These are phyloP conservation scores for Aschersonia sp. DNA, from an alignment of 2,329 filamentous ascomycete genomes.

Conservation along the genomic window DNA sequence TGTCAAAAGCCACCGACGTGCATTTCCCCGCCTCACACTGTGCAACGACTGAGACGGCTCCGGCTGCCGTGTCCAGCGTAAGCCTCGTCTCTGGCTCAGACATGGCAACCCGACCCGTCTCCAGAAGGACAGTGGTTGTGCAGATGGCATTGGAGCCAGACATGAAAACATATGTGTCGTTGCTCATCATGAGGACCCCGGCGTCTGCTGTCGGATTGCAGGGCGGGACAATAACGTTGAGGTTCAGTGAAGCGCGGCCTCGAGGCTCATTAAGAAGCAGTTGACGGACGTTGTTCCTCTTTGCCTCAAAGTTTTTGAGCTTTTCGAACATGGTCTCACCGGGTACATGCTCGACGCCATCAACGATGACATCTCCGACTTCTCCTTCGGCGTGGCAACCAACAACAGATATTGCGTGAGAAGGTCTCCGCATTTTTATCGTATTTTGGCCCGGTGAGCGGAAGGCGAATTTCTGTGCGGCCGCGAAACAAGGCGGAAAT, in stretches of 20 bases:
- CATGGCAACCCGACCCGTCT: conserved; percentile 32
- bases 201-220: conserved; percentile 28
- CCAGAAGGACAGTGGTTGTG: conserved; percentile 27
- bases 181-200: conserved; percentile 31
- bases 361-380: conserved; percentile 33
- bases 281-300: conserved; percentile 24
- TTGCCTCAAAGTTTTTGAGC: conserved; percentile 22
- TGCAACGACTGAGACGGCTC: conserved; percentile 23
- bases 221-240: conserved; percentile 25
- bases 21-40: conserved; percentile 27
- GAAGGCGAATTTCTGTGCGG: not conserved
- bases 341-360: conserved; percentile 27
- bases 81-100: conserved; percentile 25
- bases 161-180: conserved; percentile 24
- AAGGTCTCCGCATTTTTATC: conserved; percentile 1
- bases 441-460: no score
- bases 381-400: conserved; percentile 24
- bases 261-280: conserved; percentile 31
- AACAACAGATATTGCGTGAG: conserved; percentile 14
- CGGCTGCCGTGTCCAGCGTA: conserved; percentile 28
- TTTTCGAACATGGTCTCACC: conserved; percentile 34
- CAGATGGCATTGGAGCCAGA: conserved; percentile 30
- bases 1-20: conserved; percentile 27
- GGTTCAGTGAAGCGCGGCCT: conserved; percentile 23
- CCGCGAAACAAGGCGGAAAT: no score